Evolutionary conservation across 192 early-diverging fungal species (phyloP).

Genomic region (Coemansia sp.): DNA sequence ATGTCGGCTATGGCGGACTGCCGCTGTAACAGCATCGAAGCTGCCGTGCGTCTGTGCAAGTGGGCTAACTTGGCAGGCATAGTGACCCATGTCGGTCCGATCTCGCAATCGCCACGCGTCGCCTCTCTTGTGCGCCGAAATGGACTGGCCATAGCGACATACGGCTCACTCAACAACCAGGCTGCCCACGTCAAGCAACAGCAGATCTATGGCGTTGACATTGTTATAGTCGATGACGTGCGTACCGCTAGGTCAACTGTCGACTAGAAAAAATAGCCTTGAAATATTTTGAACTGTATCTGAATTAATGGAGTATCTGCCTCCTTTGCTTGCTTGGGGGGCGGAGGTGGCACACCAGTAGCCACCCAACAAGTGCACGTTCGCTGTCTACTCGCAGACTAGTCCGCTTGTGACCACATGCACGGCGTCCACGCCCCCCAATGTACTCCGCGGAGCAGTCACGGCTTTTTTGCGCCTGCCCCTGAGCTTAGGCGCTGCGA

Average conservation of each 20-base stretch:
- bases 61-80: slow-evolving; percentile 75
- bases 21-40: slow-evolving; percentile 78
- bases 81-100: slow-evolving; percentile 72
- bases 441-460: slow-evolving; percentile 1
- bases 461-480: background rate
- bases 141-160: slow-evolving; percentile 75
- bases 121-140: slow-evolving; percentile 71
- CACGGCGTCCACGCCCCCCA: background rate
- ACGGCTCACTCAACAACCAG: slow-evolving; percentile 80
- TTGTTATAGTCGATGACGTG: slow-evolving; percentile 78
- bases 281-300: background rate
- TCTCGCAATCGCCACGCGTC: slow-evolving; percentile 74
- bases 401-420: background rate
- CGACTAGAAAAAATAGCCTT: background rate
- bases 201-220: slow-evolving; percentile 79
- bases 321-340: background rate
- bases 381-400: background rate
- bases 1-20: slow-evolving; percentile 71
- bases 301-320: background rate
- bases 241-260: slow-evolving; percentile 56
- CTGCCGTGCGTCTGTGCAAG: slow-evolving; percentile 77
- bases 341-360: background rate
- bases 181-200: slow-evolving; percentile 71
- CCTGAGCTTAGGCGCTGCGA: background rate
- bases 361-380: background rate